Percentiles rank a stretch among this genome's conserved stretches.
Evolutionary conservation across 352 stramenopile genomes (phyloP).

Genomic region (Phytophthora constricta): DNA sequence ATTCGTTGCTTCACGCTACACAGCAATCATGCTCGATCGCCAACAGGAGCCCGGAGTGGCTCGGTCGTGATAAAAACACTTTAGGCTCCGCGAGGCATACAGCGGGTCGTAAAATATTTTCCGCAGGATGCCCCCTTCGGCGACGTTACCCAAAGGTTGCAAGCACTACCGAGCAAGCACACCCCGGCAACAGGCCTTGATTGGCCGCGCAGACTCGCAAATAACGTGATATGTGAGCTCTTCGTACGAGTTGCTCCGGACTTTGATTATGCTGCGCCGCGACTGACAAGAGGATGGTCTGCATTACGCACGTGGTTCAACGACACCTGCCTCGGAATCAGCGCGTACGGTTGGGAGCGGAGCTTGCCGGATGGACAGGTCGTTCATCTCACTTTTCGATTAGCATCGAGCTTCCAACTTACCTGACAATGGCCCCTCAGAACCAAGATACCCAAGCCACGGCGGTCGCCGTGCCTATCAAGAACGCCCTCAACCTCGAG

Average conservation of each 20-base stretch:
- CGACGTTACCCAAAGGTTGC: not conserved
- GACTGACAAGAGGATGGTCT: not conserved
- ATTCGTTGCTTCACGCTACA: not conserved
- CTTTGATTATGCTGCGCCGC: not conserved
- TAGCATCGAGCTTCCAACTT: conserved; percentile 5
- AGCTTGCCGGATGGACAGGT: not conserved
- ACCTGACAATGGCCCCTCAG: conserved; percentile 32
- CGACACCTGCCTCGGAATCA: conserved; percentile 10
- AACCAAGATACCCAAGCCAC: conserved; percentile 5
- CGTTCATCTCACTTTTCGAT: conserved; percentile 23
- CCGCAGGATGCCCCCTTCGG: not conserved
- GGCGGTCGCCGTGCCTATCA: conserved; percentile 3
- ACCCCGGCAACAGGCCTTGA: not conserved
- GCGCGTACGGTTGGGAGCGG: not conserved
- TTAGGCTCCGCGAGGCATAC: not conserved
- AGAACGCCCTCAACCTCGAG: conserved; percentile 34
- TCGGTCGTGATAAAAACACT: not conserved
- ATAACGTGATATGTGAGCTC: not conserved
- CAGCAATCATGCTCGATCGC: not conserved
- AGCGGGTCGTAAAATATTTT: no score
- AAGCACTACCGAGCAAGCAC: not conserved
- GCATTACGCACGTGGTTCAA: not conserved
- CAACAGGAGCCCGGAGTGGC: not conserved
- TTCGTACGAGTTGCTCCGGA: not conserved
- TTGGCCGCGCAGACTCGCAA: not conserved